Evolutionary conservation across 257 asterid species (phyloP).

Genomic region (Scutellaria galericulata): DNA sequence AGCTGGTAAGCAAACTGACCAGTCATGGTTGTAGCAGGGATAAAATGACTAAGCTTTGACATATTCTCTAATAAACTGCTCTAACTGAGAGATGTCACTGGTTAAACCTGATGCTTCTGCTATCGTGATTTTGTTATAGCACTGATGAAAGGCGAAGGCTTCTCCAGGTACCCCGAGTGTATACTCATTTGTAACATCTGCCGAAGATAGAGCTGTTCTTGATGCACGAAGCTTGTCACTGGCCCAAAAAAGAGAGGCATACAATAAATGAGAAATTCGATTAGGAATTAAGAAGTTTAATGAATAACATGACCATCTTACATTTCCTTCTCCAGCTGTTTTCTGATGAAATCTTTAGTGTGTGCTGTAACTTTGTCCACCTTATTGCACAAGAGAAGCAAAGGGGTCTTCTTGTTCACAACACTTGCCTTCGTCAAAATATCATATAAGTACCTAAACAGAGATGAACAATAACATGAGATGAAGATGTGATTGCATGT

Average conservation of each 20-base stretch:
- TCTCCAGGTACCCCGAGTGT: conserved; percentile 78
- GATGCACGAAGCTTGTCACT: conserved; percentile 93
- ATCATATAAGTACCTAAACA: conserved; percentile 75
- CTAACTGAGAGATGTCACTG: conserved; percentile 63
- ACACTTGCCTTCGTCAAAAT: conserved; percentile 72
- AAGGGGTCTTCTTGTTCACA: conserved; percentile 71
- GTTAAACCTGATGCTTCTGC: conserved; percentile 84
- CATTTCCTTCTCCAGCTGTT: conserved; percentile 81
- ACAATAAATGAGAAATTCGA: conserved; percentile 6
- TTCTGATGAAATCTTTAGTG: conserved; percentile 75
- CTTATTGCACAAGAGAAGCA: conserved; percentile 84
- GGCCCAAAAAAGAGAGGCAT: conserved; percentile 22
- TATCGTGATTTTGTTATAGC: conserved; percentile 65
- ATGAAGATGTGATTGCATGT: not conserved
- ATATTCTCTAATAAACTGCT: conserved; percentile 71
- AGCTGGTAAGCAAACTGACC: not conserved
- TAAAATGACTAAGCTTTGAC: conserved; percentile 51
- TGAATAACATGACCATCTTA: conserved; percentile 22
- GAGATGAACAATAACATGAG: not conserved
- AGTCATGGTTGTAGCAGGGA: too few species aligned
- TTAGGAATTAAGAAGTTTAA: not conserved
- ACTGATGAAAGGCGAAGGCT: conserved; percentile 75
- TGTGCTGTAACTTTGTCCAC: conserved; percentile 91
- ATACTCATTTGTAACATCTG: conserved; percentile 66
- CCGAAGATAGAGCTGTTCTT: conserved; percentile 82